Evolutionary conservation across 106 monocot genomes (phyloP).

Genomic region (Platanthera guangdongensis): DNA sequence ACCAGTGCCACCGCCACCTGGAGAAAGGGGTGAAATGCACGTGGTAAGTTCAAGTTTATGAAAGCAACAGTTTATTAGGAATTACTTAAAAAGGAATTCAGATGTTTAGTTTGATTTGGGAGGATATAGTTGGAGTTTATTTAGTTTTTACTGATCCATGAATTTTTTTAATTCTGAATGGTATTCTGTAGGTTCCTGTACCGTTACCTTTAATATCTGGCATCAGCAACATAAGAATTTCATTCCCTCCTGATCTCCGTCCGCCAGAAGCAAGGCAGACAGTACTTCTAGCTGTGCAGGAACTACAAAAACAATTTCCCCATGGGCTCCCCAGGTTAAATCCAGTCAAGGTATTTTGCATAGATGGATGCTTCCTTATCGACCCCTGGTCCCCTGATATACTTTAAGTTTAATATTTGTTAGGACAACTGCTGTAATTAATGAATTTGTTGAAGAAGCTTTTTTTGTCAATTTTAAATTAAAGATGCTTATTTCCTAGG

Average conservation of each 20-base stretch:
- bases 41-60: constrained; percentile 88
- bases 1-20: constrained; percentile 81
- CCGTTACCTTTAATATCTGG: constrained; percentile 70
- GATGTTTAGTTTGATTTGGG: constrained; percentile 7
- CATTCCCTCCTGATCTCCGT: constrained; percentile 83
- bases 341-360: constrained; percentile 67
- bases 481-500: background rate
- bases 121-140: constrained; percentile 5
- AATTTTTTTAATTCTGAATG: background rate
- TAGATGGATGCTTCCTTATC: background rate
- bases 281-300: constrained; percentile 78
- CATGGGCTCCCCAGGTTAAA: constrained; percentile 79
- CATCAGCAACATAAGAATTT: constrained; percentile 78
- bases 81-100: constrained; percentile 24
- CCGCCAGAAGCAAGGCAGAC: constrained; percentile 89
- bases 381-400: background rate
- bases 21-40: constrained; percentile 97
- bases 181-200: constrained; percentile 69
- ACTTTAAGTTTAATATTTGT: background rate
- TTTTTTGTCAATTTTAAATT: background rate
- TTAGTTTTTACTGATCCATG: background rate
- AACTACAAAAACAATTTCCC: constrained; percentile 69
- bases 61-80: constrained; percentile 24
- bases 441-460: background rate
- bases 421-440: no score